These are phyloP conservation scores for Trichoderma brevicompactum DNA, from an alignment of 2,329 filamentous ascomycete genomes.

Conservation along the genomic window DNA sequence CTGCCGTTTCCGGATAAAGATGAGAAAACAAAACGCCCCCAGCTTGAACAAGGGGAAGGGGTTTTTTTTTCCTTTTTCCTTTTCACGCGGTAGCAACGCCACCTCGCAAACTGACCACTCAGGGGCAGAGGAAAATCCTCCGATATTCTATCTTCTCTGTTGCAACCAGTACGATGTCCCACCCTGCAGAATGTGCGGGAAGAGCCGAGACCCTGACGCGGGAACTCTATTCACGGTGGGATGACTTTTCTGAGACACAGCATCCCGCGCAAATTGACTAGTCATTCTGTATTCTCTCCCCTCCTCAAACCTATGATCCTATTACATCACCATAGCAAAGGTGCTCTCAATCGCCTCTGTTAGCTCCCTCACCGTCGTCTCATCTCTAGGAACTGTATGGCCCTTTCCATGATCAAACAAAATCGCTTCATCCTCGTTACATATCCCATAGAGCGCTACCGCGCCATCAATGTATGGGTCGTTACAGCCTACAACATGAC, in stretches of 20 bases:
- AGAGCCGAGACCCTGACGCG: neutral
- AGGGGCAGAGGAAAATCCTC: no score
- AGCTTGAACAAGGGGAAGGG: neutral
- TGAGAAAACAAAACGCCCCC: no score
- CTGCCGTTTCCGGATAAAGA: constrained; percentile 6
- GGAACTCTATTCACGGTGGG: neutral
- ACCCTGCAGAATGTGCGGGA: neutral
- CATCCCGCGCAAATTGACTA: no score
- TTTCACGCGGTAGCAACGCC: no score
- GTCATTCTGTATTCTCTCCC: neutral
- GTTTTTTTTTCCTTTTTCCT: no score
- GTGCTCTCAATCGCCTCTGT: constrained; percentile 31
- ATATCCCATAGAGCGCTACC: constrained; percentile 65
- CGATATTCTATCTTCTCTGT: neutral
- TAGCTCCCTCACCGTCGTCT: constrained; percentile 52
- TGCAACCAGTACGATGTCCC: neutral
- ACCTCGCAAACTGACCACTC: no score
- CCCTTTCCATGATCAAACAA: constrained; percentile 70
- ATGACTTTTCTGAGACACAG: neutral
- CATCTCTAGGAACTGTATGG: constrained; percentile 63
- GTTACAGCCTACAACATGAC: constrained; percentile 57
- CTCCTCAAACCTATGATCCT: neutral
- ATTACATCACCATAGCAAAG: neutral
- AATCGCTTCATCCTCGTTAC: constrained; percentile 60
- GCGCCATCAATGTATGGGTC: constrained; percentile 66